A percentile compares a stretch with the other conserved stretches of the same genome.
These are phyloP conservation scores for Trichoderma parareesei DNA, from an alignment of 495 filamentous ascomycete species.

Conservation along the genomic window DNA sequence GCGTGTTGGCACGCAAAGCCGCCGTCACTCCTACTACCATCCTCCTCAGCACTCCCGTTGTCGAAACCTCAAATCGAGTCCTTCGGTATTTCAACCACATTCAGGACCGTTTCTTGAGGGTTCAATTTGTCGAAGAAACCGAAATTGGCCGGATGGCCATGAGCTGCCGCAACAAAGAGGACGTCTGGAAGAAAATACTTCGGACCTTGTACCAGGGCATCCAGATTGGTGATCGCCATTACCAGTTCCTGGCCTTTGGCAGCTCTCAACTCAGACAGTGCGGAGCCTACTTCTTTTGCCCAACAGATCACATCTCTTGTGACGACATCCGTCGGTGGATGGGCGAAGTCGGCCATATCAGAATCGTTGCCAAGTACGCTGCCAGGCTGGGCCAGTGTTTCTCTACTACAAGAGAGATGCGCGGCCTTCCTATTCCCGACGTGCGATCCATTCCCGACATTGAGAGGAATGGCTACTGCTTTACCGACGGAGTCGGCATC, in stretches of 20 bases:
- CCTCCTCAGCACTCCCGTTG: constrained; percentile 63
- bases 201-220: constrained; percentile 71
- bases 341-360: constrained; percentile 75
- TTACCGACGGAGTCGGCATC: constrained; percentile 92
- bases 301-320: constrained; percentile 50
- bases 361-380: constrained; percentile 72
- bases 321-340: constrained; percentile 81
- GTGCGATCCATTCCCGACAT: constrained; percentile 54
- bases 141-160: constrained; percentile 39
- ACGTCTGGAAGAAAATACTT: constrained; percentile 66
- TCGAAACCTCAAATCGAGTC: constrained; percentile 85
- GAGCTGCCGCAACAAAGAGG: constrained; percentile 48
- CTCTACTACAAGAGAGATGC: constrained; percentile 75
- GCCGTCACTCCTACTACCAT: constrained; percentile 78
- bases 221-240: constrained; percentile 67
- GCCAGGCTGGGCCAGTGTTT: constrained; percentile 91
- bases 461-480: constrained; percentile 53
- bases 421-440: constrained; percentile 31
- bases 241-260: constrained; percentile 87
- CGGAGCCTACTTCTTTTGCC: constrained; percentile 81
- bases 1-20: constrained; percentile 64
- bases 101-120: constrained; percentile 78
- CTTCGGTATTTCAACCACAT: constrained; percentile 60
- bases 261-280: constrained; percentile 93
- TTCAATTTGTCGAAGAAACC: constrained; percentile 82